Conservation (phyloP, 2,329 filamentous ascomycete species). For the Aureobasidium sp. region DNA sequence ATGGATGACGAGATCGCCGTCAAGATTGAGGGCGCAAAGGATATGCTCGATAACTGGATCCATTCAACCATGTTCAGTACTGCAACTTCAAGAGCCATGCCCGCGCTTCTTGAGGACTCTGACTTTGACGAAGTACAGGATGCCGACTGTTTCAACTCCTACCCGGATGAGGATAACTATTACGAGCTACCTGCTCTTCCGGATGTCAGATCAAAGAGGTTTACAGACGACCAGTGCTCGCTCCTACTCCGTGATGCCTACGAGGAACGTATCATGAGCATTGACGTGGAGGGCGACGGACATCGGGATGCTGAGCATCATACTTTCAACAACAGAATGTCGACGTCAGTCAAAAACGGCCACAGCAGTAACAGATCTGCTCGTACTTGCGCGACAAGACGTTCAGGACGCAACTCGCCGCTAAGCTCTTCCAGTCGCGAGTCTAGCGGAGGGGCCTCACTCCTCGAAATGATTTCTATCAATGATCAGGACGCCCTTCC, state of each 20-base stretch:
- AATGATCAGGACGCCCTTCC: background rate
- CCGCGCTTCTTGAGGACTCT: background rate
- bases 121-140: background rate
- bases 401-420: background rate
- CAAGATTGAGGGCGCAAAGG: conserved; percentile 14
- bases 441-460: background rate
- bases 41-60: conserved; percentile 14
- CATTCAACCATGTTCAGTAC: background rate
- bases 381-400: background rate
- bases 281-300: background rate
- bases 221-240: background rate
- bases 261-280: background rate
- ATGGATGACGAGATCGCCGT: conserved; percentile 9
- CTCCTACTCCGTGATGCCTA: background rate
- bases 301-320: background rate
- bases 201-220: background rate
- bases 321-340: background rate
- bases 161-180: background rate
- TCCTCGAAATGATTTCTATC: background rate
- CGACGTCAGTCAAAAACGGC: background rate
- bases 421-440: background rate
- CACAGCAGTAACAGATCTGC: background rate
- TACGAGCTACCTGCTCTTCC: background rate
- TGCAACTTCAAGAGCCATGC: background rate
- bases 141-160: background rate